Conservation (phyloP, 1,284 basidiomycete species). For the Testicularia cyperi region DNA sequence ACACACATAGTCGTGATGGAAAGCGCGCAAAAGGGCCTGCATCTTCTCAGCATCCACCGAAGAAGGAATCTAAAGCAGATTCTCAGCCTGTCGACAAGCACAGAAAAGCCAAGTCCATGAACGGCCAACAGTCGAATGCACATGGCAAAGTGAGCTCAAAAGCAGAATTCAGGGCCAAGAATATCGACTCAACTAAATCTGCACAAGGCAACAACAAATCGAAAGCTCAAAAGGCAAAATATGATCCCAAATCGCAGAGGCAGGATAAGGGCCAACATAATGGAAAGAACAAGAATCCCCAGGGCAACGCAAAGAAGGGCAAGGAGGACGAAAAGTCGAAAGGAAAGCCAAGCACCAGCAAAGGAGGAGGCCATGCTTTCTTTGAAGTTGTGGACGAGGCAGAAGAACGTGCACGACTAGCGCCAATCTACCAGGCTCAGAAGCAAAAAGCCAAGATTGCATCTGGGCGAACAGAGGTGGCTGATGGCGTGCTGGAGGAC, state of each 20-base stretch:
- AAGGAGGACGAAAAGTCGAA: not conserved
- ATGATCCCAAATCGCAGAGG: constrained; percentile 2
- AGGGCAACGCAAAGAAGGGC: not conserved
- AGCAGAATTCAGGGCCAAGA: no score
- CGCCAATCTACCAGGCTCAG: constrained; percentile 25
- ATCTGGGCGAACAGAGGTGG: constrained; percentile 21
- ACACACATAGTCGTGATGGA: no score
- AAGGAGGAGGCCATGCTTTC: constrained; percentile 6
- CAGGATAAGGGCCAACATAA: constrained; percentile 3
- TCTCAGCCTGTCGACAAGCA: no score
- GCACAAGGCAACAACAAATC: not conserved
- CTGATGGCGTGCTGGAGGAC: constrained; percentile 33
- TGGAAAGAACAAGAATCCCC: no score
- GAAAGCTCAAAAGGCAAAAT: constrained; percentile 4
- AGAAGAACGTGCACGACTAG: constrained; percentile 17
- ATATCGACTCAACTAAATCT: no score
- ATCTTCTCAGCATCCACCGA: no score
- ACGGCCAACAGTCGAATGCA: no score
- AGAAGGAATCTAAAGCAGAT: no score
- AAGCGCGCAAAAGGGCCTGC: no score
- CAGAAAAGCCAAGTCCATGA: no score
- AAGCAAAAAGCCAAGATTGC: constrained; percentile 30
- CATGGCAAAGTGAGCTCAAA: no score
- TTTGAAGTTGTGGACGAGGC: constrained; percentile 31
- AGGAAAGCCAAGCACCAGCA: constrained; percentile 7